Percentiles rank a stretch among this genome's conserved stretches.
phyloP scores from a whole-genome alignment of 345 rosid species.

The Sonneratia caseolaris region DNA sequence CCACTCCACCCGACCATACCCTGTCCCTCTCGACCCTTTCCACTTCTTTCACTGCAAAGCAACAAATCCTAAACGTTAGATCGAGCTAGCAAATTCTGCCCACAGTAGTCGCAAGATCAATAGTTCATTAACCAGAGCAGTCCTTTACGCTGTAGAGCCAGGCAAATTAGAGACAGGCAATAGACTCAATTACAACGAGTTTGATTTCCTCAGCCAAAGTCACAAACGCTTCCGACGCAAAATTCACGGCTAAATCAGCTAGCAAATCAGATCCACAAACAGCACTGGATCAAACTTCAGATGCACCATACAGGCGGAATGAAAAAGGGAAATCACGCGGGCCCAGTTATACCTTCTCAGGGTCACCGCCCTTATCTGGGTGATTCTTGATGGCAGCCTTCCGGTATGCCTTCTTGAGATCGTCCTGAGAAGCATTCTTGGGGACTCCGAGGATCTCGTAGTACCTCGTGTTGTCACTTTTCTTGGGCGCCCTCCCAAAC shows the following conservation, averaged over 20 bases:
- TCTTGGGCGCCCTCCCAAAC: conserved; percentile 50
- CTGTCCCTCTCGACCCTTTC: background rate
- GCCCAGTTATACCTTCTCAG: conserved; percentile 27
- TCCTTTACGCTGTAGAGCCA: background rate
- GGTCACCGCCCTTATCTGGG: conserved; percentile 53
- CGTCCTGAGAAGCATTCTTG: conserved; percentile 35
- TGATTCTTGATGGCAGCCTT: conserved; percentile 49
- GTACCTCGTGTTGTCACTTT: conserved; percentile 40
- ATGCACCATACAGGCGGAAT: conserved; percentile 18
- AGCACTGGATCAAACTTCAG: conserved; percentile 7
- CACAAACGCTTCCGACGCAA: background rate
- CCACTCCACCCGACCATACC: background rate
- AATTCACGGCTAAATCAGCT: background rate
- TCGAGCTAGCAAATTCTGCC: no score
- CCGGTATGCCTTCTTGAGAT: conserved; percentile 43
- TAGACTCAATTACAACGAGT: background rate
- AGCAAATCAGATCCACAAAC: background rate
- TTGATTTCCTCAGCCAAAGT: background rate
- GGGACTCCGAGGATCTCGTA: conserved; percentile 41
- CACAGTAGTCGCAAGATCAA: background rate
- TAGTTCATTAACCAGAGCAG: background rate
- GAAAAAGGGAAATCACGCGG: no score
- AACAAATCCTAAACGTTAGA: no score
- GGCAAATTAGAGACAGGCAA: background rate
- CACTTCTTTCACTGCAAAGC: no score